phyloP scores from a whole-genome alignment of 805 yeast species.

The Cyberlindnera euphorbiiphila region DNA sequence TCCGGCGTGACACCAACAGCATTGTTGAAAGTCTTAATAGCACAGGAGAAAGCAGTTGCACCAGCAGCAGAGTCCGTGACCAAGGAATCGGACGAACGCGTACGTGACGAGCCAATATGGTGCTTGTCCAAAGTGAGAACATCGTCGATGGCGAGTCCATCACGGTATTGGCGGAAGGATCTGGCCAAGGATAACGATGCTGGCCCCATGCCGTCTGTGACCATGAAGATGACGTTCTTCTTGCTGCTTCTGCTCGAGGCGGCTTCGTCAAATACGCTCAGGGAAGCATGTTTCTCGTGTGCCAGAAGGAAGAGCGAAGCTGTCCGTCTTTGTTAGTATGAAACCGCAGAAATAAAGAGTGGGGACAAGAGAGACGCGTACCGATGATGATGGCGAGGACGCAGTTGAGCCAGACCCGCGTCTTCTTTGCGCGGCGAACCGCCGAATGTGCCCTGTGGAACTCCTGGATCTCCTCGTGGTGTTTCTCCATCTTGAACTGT shows the following conservation, averaged over 20 bases:
- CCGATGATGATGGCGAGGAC: conserved; percentile 2
- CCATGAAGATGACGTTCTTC: conserved; percentile 81
- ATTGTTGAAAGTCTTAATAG: conserved; percentile 78
- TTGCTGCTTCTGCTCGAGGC: conserved; percentile 30
- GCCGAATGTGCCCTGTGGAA: neutral
- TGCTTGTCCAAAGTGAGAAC: conserved; percentile 60
- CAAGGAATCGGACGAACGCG: conserved; percentile 70
- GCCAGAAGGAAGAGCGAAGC: conserved; percentile 3
- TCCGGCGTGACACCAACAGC: conserved; percentile 82
- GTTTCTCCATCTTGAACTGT: conserved; percentile 4
- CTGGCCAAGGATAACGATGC: conserved; percentile 79
- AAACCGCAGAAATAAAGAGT: no score
- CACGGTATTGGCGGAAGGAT: conserved; percentile 62
- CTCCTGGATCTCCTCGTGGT: neutral
- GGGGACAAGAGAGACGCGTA: neutral
- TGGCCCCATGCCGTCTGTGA: conserved; percentile 96
- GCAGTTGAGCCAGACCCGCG: conserved; percentile 5
- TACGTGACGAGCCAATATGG: conserved; percentile 79
- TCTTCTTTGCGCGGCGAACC: neutral
- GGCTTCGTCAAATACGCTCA: neutral
- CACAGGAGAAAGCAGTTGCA: conserved; percentile 91
- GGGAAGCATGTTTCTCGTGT: neutral
- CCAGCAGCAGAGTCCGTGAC: conserved; percentile 97
- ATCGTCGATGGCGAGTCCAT: conserved; percentile 50
- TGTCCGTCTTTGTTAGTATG: neutral